These are phyloP conservation scores for Lanmaoa pseudosensibilis DNA, from an alignment of 768 basidiomycete genomes.

Conservation along the genomic window DNA sequence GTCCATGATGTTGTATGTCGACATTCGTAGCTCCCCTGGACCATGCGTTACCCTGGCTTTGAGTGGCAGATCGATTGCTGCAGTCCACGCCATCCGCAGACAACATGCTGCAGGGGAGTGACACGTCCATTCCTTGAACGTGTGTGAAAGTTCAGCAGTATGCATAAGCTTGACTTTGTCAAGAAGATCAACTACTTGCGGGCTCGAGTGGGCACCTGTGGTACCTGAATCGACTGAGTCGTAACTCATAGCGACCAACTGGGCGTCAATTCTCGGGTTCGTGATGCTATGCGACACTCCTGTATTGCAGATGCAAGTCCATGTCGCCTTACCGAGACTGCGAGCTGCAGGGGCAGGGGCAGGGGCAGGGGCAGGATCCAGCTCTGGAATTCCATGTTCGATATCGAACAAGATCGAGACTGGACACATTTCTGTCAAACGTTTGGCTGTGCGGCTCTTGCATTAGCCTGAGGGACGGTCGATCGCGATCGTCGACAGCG, in stretches of 20 bases:
- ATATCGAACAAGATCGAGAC: constrained; percentile 7
- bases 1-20: background rate
- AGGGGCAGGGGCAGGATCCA: background rate
- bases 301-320: background rate
- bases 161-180: background rate
- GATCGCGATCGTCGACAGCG: constrained; percentile 1
- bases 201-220: background rate
- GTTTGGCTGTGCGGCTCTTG: background rate
- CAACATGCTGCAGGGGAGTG: background rate
- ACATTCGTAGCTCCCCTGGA: background rate
- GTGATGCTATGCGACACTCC: background rate
- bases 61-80: constrained; percentile 5
- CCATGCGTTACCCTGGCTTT: constrained; percentile 2
- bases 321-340: background rate
- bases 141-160: background rate
- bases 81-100: background rate
- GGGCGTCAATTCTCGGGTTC: no score
- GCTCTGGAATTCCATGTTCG: background rate
- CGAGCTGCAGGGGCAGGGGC: background rate
- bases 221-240: background rate
- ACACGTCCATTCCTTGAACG: background rate
- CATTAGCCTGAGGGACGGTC: background rate
- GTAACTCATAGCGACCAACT: no score
- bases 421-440: no score
- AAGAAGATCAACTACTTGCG: background rate